Percentiles rank a stretch among this genome's conserved stretches.
Conservation (phyloP, 2,329 filamentous ascomycete genomes). For the Periglandula ipomoeae region DNA sequence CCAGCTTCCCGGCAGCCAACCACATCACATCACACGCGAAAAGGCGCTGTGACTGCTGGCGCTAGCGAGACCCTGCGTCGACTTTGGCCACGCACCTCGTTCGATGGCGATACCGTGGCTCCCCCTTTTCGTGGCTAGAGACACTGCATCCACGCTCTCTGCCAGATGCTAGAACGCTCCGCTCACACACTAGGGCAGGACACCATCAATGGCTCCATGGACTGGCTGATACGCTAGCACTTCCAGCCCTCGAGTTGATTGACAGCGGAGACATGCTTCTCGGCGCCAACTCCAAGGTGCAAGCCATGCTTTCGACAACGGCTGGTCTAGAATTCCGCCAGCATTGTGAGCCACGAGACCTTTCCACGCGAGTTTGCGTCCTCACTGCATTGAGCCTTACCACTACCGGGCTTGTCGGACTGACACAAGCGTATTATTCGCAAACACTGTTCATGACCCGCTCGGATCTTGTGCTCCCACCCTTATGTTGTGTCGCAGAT, state of each 20-base stretch:
- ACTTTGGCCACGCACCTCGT: not conserved
- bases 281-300: not conserved
- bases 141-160: not conserved
- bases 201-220: not conserved
- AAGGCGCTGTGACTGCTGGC: not conserved
- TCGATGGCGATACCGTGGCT: not conserved
- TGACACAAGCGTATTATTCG: not conserved
- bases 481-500: not conserved
- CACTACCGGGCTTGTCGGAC: not conserved
- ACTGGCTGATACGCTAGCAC: not conserved
- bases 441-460: not conserved
- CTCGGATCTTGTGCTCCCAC: not conserved
- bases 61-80: conserved; percentile 5
- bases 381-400: too few relatives aligned
- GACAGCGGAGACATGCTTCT: conserved; percentile 6
- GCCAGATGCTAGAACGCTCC: not conserved
- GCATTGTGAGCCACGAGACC: not conserved
- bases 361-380: too few relatives aligned
- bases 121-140: not conserved
- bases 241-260: not conserved
- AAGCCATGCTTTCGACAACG: not conserved
- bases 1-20: not conserved
- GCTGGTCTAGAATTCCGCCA: conserved; percentile 2
- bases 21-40: not conserved
- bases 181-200: not conserved